Evolutionary conservation across 73 alveolate species (phyloP).

Genomic region (Uronychia binucleata): DNA sequence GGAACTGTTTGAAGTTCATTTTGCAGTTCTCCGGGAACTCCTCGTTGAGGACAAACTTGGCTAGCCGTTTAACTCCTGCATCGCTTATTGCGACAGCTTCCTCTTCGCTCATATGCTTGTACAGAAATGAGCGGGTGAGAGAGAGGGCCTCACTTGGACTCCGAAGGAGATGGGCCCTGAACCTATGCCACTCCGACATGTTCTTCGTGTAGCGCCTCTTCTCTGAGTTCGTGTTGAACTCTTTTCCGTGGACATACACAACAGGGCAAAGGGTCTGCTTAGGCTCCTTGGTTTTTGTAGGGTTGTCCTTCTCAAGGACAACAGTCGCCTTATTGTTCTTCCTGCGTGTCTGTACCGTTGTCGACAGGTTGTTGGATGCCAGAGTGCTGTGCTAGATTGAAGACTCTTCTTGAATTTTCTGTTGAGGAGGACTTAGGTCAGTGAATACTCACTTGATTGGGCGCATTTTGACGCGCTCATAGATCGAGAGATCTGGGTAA

Average conservation of each 20-base stretch:
- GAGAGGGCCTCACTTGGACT: background rate
- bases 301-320: background rate
- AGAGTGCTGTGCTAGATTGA: background rate
- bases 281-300: background rate
- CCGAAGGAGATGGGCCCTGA: background rate
- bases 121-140: background rate
- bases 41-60: background rate
- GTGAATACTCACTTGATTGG: background rate
- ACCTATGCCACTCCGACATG: background rate
- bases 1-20: background rate
- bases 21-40: background rate
- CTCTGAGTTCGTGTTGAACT: background rate
- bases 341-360: background rate
- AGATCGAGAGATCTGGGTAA: background rate
- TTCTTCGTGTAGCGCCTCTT: background rate
- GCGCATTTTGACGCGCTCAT: background rate
- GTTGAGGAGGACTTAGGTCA: background rate
- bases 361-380: background rate
- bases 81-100: background rate
- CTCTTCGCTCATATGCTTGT: background rate
- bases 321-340: background rate
- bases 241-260: background rate
- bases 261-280: background rate
- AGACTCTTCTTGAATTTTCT: background rate
- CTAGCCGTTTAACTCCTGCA: background rate